Evolutionary conservation across 495 filamentous ascomycete species (phyloP).

Genomic region (Neurospora sp.): DNA sequence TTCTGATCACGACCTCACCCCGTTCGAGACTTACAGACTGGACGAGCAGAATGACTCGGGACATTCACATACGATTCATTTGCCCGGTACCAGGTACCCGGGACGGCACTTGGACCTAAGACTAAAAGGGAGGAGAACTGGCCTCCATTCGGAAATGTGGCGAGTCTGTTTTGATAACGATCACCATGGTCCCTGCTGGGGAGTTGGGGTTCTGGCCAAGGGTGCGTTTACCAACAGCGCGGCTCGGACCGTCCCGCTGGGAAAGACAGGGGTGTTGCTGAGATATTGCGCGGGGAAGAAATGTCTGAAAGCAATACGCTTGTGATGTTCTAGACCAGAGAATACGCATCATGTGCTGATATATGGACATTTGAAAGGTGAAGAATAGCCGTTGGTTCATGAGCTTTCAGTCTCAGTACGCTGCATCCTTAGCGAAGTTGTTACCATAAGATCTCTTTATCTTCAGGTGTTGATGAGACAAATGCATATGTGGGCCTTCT

Average conservation of each 20-base stretch:
- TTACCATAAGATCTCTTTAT: no score
- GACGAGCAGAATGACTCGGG: neutral
- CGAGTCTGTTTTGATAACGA: neutral
- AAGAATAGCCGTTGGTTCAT: no score
- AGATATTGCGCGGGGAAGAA: no score
- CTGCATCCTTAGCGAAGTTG: no score
- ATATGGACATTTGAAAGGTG: no score
- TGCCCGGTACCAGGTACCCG: neutral
- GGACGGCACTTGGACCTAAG: neutral
- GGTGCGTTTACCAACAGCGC: neutral
- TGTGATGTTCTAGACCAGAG: no score
- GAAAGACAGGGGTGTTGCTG: neutral
- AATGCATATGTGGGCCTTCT: no score
- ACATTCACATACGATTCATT: neutral
- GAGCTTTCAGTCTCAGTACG: no score
- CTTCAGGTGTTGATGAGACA: no score
- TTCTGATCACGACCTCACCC: neutral
- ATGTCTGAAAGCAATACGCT: no score
- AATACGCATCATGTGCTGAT: no score
- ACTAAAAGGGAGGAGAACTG: neutral
- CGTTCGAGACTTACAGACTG: neutral
- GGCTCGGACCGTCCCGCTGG: neutral
- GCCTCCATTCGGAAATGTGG: neutral
- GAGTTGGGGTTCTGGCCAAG: neutral
- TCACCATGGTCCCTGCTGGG: neutral